Evolutionary conservation across 495 filamentous ascomycete species (phyloP), one percentile per base, ranked within the genome.

Genomic region (Podospora conica): DNA sequence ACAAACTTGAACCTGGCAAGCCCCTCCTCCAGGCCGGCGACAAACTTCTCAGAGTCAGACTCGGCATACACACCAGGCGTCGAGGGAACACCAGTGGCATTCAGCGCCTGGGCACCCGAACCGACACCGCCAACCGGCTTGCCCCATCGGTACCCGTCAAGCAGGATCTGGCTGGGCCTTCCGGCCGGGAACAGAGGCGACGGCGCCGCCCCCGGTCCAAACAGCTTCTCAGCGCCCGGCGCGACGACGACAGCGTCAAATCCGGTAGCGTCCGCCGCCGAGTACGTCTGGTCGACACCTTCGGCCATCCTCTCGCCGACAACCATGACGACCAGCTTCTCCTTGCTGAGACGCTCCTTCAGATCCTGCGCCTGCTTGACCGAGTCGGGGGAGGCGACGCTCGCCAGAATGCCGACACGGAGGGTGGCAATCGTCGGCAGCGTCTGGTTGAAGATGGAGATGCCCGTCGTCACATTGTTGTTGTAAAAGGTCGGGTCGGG

Each of bases 51-150:
- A 11, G 74, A 71, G 29, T 79, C 69, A 11, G 72, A 64, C 2
- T 67, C 77, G 7, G 73, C 70, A 69, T 80, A 87, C 20, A 90
- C 88, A 48, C 88, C 89, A 0, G 81, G 74, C 0, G 74, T 72
- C 54, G 59, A 86, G 77, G 11, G 79, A 78, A n/a, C 70, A 0
- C 66, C 68, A 7, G 76, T 80, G 5, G 74, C 68, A 3, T 69
- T 58, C 8, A 91, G 73, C 21, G 79, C 83, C 53, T 53, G 40
- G 15, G 67, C 65, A 7, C 63, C 71, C 48, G 67, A 67, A 0
- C 90, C 90, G 2, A 91, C 64, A 1, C 83, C 87, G 5, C 76
- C 87, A 53, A 93, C 82, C 0, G 90, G 85, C 82, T 93, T 93
- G 7, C 90, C 90, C 76, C 86, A 92, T 1, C 83, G 76, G 78